Evolutionary conservation across 108 stramenopile species (phyloP), one percentile per base, ranked within the genome.

Genomic region (Skeletonema menzelii): DNA sequence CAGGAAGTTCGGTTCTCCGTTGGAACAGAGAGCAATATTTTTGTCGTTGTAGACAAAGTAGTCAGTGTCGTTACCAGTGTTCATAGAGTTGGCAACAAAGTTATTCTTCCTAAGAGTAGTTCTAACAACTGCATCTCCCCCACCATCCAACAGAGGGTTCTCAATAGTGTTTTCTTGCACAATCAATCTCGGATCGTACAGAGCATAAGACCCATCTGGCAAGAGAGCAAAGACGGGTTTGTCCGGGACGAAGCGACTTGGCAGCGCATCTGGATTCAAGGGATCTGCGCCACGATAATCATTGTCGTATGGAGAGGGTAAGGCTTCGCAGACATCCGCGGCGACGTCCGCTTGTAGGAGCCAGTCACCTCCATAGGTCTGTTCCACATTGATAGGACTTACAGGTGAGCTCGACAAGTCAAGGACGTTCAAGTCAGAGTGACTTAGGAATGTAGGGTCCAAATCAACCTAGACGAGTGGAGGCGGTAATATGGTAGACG

Each of bases 241-340:
- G 49, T 80, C 77, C 7, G 77, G 77, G 2, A 24, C 22, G 60
- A 79, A 79, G 27, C 68, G 53, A n/a, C 37, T 73, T n/a, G 80
- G 80, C 5, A 63, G 55, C 20, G 55, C 66, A 53, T 76, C 44
- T 13, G 75, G 80, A 34, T 81, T 77, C 6, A 20, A 35, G 8
- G 42, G 55, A 62, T 81, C 66, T n/a, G 70, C 75, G 22, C 80
- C 80, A 4, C 76, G 63, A 42, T 76, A 81, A 26, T 81, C 80
- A 55, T 81, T 81, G 56, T 81, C 80, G 38, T 77, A 77, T 4
- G 80, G 80, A 42, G 64, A 35, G 15, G 80, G 80, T 14, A 81
- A 81, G 1, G 75, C 63, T 10, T 37, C 38, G 15, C 80, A 81
- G 7, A 66, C 63, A 2, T 76, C 71, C 14, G 76, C 63, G 46